Evolutionary conservation across 1,284 basidiomycete genomes (phyloP).

Genomic region (Wallemia mellicola): DNA sequence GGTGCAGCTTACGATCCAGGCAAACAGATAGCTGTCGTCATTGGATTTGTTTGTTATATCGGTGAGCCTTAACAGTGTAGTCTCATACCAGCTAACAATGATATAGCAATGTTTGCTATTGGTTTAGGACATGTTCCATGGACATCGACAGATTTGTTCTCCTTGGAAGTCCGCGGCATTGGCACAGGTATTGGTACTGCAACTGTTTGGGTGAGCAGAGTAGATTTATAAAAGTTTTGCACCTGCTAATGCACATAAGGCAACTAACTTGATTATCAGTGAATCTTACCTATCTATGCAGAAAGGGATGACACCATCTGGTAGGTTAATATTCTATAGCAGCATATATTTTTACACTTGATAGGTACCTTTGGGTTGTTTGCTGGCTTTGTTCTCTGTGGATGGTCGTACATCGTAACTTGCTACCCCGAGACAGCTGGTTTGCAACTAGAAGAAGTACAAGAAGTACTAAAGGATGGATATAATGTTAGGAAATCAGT

Average conservation of each 20-base stretch:
- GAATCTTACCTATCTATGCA: slow-evolving; percentile 10
- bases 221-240: too few relatives aligned
- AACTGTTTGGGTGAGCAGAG: slow-evolving; percentile 9
- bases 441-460: slow-evolving; percentile 16
- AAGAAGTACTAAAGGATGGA: slow-evolving; percentile 13
- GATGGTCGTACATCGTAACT: slow-evolving; percentile 10
- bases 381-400: slow-evolving; percentile 10
- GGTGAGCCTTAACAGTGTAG: too few relatives aligned
- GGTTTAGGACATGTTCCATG: slow-evolving; percentile 17
- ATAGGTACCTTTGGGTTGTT: slow-evolving; percentile 15
- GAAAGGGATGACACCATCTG: slow-evolving; percentile 11
- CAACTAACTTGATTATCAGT: slow-evolving; percentile 9
- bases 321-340: neutral
- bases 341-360: neutral
- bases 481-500: slow-evolving; percentile 15
- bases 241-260: too few relatives aligned
- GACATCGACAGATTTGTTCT: slow-evolving; percentile 14
- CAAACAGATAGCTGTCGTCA: slow-evolving; percentile 10
- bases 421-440: slow-evolving; percentile 17
- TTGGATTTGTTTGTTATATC: slow-evolving; percentile 15
- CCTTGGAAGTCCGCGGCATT: slow-evolving; percentile 14
- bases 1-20: slow-evolving; percentile 6
- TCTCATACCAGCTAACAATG: too few relatives aligned
- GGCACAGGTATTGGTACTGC: slow-evolving; percentile 13
- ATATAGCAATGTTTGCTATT: too few relatives aligned